Base-by-base conservation (phyloP, 1,284 basidiomycete genomes). In the Irpex sp. region DNA sequence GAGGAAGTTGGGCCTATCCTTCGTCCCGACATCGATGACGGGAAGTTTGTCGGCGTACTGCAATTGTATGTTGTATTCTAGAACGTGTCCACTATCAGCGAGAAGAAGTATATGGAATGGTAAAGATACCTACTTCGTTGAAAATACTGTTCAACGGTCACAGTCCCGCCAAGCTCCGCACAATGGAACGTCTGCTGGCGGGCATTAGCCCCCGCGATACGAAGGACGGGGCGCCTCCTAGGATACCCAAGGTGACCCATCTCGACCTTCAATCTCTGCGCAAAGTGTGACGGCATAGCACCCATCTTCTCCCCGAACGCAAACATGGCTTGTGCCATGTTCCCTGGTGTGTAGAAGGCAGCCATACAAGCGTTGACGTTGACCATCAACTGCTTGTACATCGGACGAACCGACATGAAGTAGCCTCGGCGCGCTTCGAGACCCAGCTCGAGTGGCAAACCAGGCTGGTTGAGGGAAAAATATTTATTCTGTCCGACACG, bases 281-380 rank as follows among this genome's bases (percentile, higher is more conserved):
- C 76, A 66, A 91, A 82, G 1, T 75, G 70, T 1, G 69, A 77
- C 0, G 81, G 85, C 76, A 84, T 79, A 0, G 76, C 82, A 0
- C 83, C 85, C 0, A 84, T 80, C 13, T 75, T 69, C 3, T 64
- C 65, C 5, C 71, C 65, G 67, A 88, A 91, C 2, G 76, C 78
- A 2, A 75, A 21, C 62, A 92, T 78, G 0, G 84, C 81, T 0
- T 86, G 75, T 1, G 82, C 85, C 3, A 91, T 77, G 61, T 85
- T 88, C 0, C 86, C 86, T 0, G 86, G 82, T 4, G 77, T 74
- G 64, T 91, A 82, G 71, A 92, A 92, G 0, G 88, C 88, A 0
- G 87, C 84, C 83, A 88, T 88, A 71, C 87, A 89, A 13, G 85
- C 82, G 65, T 89, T 91, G 26, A 92, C 82, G 69, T 92, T 92